These are phyloP conservation scores for Eucalyptus grandis DNA, from an alignment of 345 rosid genomes.

Conservation along the genomic window DNA sequence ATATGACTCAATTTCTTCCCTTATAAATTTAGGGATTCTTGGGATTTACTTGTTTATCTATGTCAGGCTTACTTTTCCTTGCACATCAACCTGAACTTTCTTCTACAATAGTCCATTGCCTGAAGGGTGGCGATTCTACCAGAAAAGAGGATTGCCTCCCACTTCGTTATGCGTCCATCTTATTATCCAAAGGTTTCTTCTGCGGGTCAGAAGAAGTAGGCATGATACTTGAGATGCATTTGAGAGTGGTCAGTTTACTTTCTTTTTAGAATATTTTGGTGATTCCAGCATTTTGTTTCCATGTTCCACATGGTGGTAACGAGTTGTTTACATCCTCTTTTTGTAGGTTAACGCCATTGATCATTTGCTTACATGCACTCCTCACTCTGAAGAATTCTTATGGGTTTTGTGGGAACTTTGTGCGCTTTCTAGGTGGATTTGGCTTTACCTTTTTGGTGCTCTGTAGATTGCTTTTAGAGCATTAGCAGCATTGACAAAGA, in stretches of 20 bases:
- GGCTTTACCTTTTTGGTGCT: background rate
- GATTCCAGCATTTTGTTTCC: background rate
- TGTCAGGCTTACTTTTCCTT: slow-evolving; percentile 73
- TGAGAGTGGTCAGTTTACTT: slow-evolving; percentile 76
- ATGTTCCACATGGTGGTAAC: background rate
- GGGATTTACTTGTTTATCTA: slow-evolving; percentile 5
- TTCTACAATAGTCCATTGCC: slow-evolving; percentile 52
- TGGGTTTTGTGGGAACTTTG: slow-evolving; percentile 98
- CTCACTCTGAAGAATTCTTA: slow-evolving; percentile 87
- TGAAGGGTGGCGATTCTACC: slow-evolving; percentile 44
- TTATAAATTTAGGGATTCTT: background rate
- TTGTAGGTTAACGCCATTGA: slow-evolving; percentile 76
- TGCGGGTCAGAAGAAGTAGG: slow-evolving; percentile 81
- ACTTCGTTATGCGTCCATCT: slow-evolving; percentile 73
- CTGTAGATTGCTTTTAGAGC: background rate
- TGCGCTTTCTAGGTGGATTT: slow-evolving; percentile 71
- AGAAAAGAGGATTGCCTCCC: slow-evolving; percentile 82
- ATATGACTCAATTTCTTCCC: background rate
- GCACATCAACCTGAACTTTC: slow-evolving; percentile 70
- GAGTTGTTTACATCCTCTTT: background rate
- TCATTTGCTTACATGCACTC: slow-evolving; percentile 61
- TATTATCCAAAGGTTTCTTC: slow-evolving; percentile 82
- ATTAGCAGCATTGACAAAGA: background rate
- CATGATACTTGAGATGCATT: slow-evolving; percentile 73
- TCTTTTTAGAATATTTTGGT: background rate